A percentile compares a stretch with the other conserved stretches of the same genome.
phyloP scores from a whole-genome alignment of 1,284 basidiomycete species.

The Tilletiopsis washingtonensis region DNA sequence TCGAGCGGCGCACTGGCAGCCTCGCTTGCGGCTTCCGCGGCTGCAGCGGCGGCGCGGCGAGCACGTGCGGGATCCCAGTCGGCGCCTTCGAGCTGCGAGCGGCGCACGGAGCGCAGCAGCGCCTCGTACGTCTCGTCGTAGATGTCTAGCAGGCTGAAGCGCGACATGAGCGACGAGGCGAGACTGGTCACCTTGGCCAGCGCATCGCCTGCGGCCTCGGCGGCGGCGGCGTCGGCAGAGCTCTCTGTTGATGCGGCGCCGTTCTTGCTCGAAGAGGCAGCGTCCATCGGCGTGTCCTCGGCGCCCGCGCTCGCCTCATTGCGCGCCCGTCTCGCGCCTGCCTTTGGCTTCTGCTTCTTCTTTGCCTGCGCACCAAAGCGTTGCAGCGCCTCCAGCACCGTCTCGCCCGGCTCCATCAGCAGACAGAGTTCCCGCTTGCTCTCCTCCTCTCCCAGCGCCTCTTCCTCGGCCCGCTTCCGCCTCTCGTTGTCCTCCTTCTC shows the following conservation, averaged over 20 bases:
- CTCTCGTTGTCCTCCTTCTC: slow-evolving; percentile 49
- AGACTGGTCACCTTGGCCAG: slow-evolving; percentile 37
- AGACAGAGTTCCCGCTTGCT: slow-evolving; percentile 49
- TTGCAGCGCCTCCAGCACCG: slow-evolving; percentile 79
- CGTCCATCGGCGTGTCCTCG: background rate
- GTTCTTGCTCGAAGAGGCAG: background rate
- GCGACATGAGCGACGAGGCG: slow-evolving; percentile 35
- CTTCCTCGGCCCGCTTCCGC: slow-evolving; percentile 63
- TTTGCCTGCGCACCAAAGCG: slow-evolving; percentile 61
- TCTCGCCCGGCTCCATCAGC: slow-evolving; percentile 78
- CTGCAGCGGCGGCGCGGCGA: slow-evolving; percentile 6
- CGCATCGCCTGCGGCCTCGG: too few relatives aligned
- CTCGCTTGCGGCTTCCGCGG: background rate
- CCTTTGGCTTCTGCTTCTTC: slow-evolving; percentile 54
- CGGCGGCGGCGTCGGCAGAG: slow-evolving; percentile 5
- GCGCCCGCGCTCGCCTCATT: slow-evolving; percentile 5
- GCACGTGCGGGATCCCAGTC: slow-evolving; percentile 37
- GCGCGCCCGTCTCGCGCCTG: slow-evolving; percentile 58
- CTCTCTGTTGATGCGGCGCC: background rate
- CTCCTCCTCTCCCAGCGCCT: slow-evolving; percentile 57
- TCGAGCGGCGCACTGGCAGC: background rate
- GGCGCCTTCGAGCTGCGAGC: slow-evolving; percentile 29
- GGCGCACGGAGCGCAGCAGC: slow-evolving; percentile 30
- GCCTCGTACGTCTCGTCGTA: slow-evolving; percentile 42
- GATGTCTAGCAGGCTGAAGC: slow-evolving; percentile 34